These are phyloP conservation scores for Boletellus ananas DNA, from an alignment of 768 basidiomycete genomes.

Conservation along the genomic window DNA sequence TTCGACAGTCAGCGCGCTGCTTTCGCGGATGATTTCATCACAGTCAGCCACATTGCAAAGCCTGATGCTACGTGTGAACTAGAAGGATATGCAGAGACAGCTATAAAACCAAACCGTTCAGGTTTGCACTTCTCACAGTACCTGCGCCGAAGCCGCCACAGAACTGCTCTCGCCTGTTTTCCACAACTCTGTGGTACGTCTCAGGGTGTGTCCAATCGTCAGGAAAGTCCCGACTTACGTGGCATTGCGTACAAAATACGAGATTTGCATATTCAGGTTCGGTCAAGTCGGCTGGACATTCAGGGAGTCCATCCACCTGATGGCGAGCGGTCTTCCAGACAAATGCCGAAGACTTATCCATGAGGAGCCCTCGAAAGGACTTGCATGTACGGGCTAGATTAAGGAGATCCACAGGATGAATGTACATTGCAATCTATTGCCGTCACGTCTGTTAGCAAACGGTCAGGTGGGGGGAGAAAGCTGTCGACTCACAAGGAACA, in stretches of 20 bases:
- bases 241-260: conserved; percentile 30
- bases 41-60: neutral
- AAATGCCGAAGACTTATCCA: conserved; percentile 25
- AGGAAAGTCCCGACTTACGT: conserved; percentile 3
- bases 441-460: neutral
- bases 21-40: neutral
- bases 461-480: neutral
- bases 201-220: neutral
- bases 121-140: conserved; percentile 6
- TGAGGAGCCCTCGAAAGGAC: conserved; percentile 34
- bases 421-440: conserved; percentile 36
- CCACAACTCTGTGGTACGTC: conserved; percentile 6
- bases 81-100: neutral
- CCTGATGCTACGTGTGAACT: neutral
- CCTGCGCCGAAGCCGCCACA: conserved; percentile 15
- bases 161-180: neutral
- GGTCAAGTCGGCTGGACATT: conserved; percentile 41
- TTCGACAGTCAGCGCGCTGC: neutral
- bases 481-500: conserved; percentile 11
- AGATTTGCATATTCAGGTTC: conserved; percentile 45
- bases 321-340: conserved; percentile 27
- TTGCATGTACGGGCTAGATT: conserved; percentile 39
- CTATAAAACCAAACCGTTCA: neutral
- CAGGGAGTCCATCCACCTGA: conserved; percentile 36
- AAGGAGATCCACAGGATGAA: conserved; percentile 30